These are phyloP conservation scores for Cercospora sp. DNA, from an alignment of 2,329 filamentous ascomycete species.

Conservation along the genomic window DNA sequence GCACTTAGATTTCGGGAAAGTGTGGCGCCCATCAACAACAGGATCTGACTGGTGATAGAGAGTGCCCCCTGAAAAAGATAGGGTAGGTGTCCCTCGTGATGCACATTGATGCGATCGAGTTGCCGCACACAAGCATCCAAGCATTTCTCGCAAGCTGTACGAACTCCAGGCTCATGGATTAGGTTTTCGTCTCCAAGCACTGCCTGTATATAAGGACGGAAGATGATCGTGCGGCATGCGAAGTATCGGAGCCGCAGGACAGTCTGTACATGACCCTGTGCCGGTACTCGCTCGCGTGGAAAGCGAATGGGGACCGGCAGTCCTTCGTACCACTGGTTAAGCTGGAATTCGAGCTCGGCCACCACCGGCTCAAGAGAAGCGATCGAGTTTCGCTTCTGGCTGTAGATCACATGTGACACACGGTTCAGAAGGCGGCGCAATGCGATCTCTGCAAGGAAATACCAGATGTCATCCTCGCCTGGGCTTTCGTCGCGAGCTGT, in stretches of 20 bases:
- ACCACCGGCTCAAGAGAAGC: constrained; percentile 75
- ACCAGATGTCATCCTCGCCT: constrained; percentile 78
- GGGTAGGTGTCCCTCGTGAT: constrained; percentile 80
- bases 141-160: constrained; percentile 77
- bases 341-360: constrained; percentile 76
- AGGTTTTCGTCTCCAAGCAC: constrained; percentile 76
- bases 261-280: constrained; percentile 74
- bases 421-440: constrained; percentile 65
- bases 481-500: constrained; percentile 41
- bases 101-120: constrained; percentile 73
- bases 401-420: constrained; percentile 36
- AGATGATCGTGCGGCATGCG: constrained; percentile 83
- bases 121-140: constrained; percentile 78
- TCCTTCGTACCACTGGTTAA: constrained; percentile 82
- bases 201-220: constrained; percentile 77
- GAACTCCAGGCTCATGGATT: constrained; percentile 68
- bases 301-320: constrained; percentile 75
- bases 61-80: constrained; percentile 84
- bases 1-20: constrained; percentile 72
- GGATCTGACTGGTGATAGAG: constrained; percentile 77
- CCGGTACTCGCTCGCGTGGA: constrained; percentile 65
- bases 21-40: constrained; percentile 80
- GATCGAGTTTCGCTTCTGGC: constrained; percentile 61
- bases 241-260: constrained; percentile 79
- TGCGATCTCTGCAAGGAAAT: constrained; percentile 81